Evolutionary conservation across 176 grass and related monocot genomes (phyloP).

Genomic region (Cymbopogon citratus): DNA sequence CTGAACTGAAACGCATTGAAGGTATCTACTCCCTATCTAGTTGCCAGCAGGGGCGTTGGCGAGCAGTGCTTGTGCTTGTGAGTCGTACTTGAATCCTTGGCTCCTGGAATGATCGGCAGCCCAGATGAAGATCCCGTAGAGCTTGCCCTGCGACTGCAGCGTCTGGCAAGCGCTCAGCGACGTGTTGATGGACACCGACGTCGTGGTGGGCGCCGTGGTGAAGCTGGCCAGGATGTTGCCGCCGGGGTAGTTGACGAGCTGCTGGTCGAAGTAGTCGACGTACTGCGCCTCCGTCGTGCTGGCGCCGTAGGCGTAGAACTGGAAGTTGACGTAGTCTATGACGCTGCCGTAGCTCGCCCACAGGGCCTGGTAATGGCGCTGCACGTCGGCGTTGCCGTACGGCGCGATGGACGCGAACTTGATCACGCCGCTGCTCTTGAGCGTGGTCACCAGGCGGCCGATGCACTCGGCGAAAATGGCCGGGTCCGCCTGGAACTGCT

Average conservation of each 20-base stretch:
- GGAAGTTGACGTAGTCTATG: conserved; percentile 89
- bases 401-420: conserved; percentile 80
- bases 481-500: conserved; percentile 48
- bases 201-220: conserved; percentile 31
- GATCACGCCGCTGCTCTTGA: conserved; percentile 56
- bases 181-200: conserved; percentile 38
- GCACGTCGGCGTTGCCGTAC: conserved; percentile 45
- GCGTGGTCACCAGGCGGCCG: conserved; percentile 48
- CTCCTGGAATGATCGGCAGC: conserved; percentile 51
- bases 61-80: conserved; percentile 44
- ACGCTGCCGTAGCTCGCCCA: conserved; percentile 34
- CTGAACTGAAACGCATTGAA: background rate
- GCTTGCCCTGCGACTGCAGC: conserved; percentile 50
- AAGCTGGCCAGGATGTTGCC: conserved; percentile 72
- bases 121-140: conserved; percentile 79
- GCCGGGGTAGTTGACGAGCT: conserved; percentile 54
- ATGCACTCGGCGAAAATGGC: conserved; percentile 66
- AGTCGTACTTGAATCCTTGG: conserved; percentile 64
- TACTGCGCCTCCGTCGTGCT: conserved; percentile 56
- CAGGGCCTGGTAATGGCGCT: conserved; percentile 57
- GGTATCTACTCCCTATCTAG: background rate
- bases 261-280: conserved; percentile 39
- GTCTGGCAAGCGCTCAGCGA: conserved; percentile 44
- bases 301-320: conserved; percentile 65
- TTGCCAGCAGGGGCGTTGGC: conserved; percentile 20